Evolutionary conservation across 768 basidiomycete genomes (phyloP), one percentile per base, ranked within the genome.

Genomic region (Podaxis mareebaensis): DNA sequence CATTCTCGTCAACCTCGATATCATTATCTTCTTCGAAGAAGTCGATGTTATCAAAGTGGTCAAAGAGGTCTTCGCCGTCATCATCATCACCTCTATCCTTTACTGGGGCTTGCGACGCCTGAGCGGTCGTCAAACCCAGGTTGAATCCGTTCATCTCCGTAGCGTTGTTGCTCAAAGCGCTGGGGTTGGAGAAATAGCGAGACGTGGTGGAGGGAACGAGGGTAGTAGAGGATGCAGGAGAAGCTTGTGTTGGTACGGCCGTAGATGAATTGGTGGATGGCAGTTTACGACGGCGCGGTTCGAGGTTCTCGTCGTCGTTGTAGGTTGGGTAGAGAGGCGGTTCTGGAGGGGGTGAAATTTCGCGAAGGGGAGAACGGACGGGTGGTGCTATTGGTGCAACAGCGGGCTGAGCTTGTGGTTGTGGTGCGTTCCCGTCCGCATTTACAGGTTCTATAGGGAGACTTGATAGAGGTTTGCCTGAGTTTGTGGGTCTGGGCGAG

Each of bases 301-400:
- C 76, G 63, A 79, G 74, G 53, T 78, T 73, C 51, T 72, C 70
- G 61, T 81, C 80, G 48, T 81, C 78, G 22, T 77, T 72, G 26
- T 72, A 70, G 30, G 65, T 64, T 15, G 61, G 56, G 20, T 67
- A 62, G 8, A 65, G 53, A 8, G 72, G 64, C 22, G 74, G 69
- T 1, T 73, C 67, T 22, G 72, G 74, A 15, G 75, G 76, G 5
- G 75, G 72, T n/a, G 75, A 71, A 15, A 80, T 79, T 58, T 79
- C 78, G 39, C 74, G 69, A 24, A 80, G 62, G 69, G 83, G 72
- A 67, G 78, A 71, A 59, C 81, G 70, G n/a, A 69, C 40, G 17
- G 56, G 58, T 52, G 64, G 60, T 38, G 65, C 39, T 39, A 26
- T 26, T 12, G 65, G 55, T 48, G 36, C 20, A 26, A 48, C 59